Evolutionary conservation across 2,329 filamentous ascomycete genomes (phyloP).

Genomic region (Aspergillus novoparasiticus): DNA sequence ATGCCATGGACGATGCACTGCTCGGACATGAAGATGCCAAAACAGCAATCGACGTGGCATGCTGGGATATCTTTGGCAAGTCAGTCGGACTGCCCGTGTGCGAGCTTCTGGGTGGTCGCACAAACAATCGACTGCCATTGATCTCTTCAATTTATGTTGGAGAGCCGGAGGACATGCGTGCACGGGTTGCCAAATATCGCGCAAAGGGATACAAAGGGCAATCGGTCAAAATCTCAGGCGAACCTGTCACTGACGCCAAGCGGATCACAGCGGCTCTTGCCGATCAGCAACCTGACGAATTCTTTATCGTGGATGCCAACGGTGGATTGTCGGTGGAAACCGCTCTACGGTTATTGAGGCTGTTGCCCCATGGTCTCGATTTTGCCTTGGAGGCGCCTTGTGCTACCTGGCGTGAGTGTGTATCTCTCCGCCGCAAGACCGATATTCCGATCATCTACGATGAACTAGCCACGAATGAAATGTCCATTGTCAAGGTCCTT

Average conservation of each 20-base stretch:
- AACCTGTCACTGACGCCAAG: slow-evolving; percentile 18
- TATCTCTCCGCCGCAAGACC: slow-evolving; percentile 25
- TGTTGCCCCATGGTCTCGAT: slow-evolving; percentile 25
- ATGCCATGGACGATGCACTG: slow-evolving; percentile 29
- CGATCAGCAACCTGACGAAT: slow-evolving; percentile 19
- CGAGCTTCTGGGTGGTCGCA: slow-evolving; percentile 29
- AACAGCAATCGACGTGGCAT: slow-evolving; percentile 23
- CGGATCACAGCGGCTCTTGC: slow-evolving; percentile 10
- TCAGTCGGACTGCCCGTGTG: slow-evolving; percentile 26
- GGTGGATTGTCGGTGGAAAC: slow-evolving; percentile 24
- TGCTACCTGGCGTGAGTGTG: slow-evolving; percentile 23
- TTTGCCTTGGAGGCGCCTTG: slow-evolving; percentile 30
- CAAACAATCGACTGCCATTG: slow-evolving; percentile 13
- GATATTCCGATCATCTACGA: slow-evolving; percentile 28
- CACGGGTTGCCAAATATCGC: background rate
- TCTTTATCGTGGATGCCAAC: slow-evolving; percentile 26
- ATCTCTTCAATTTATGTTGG: slow-evolving; percentile 16
- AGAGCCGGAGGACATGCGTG: background rate
- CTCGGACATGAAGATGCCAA: slow-evolving; percentile 28
- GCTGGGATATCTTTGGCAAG: slow-evolving; percentile 30
- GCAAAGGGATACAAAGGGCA: background rate
- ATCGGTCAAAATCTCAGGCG: slow-evolving; percentile 6
- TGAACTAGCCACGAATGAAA: slow-evolving; percentile 22
- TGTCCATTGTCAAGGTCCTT: slow-evolving; percentile 21
- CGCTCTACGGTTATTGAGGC: slow-evolving; percentile 24